Evolutionary conservation across 305 asterid genomes (phyloP).

Genomic region (Solanum hybrid): DNA sequence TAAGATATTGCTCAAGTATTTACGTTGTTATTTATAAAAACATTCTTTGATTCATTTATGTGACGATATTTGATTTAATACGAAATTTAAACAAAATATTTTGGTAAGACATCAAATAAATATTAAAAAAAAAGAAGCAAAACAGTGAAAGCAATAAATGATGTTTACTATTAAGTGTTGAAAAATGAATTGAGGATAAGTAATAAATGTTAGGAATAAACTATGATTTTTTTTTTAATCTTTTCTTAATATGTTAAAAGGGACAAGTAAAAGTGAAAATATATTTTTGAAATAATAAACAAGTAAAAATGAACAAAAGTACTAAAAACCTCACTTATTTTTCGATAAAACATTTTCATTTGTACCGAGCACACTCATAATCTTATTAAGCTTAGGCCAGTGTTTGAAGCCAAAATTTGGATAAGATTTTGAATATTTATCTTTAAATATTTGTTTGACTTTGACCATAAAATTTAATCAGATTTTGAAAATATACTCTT

Average conservation of each 20-base stretch:
- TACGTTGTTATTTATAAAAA: no score
- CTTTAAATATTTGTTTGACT: neutral
- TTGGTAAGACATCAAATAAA: no score
- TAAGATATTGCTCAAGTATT: no score
- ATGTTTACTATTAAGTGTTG: neutral
- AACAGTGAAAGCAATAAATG: no score
- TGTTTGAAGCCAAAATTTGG: neutral
- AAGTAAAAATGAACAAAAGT: neutral
- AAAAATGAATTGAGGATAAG: no score
- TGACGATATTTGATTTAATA: no score
- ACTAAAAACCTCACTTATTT: neutral
- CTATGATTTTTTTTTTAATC: neutral
- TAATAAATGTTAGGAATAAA: neutral
- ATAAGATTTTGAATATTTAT: neutral
- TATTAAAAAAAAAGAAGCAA: no score
- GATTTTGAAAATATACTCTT: neutral
- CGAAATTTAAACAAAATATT: no score
- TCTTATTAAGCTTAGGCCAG: neutral
- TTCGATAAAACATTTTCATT: neutral
- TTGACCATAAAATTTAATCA: neutral
- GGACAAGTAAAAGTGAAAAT: neutral
- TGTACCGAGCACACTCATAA: neutral
- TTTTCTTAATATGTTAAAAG: neutral
- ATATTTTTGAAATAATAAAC: no score
- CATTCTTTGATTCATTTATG: no score